Evolutionary conservation across 768 basidiomycete genomes (phyloP), one percentile per base, ranked within the genome.

Genomic region (Boletus fagicola): DNA sequence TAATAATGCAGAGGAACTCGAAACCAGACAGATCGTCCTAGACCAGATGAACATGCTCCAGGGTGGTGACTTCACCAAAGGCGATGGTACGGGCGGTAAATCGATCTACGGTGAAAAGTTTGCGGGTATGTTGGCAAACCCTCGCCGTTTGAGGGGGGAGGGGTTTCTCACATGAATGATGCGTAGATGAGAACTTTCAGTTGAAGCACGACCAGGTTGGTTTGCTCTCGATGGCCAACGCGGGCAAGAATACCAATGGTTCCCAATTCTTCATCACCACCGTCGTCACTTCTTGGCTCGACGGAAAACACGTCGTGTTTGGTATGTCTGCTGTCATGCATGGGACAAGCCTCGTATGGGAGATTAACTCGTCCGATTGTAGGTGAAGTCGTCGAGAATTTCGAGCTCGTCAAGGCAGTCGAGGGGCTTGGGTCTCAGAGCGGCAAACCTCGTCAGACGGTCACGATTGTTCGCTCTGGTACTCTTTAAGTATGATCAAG

Each of bases 221-320:
- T 51, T 68, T 87, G 46, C 77, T 89, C 45, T 87, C 85, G 53
- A 88, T 88, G 85, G 91, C 91, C 20, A 92, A 94, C 68, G 83
- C 86, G 9, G 87, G 86, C 43, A 76, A 75, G 70, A 85, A 92
- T 77, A 94, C 93, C 24, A 45, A 45, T 26, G 16, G 44, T 20
- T 88, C 83, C 8, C 30, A 30, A 2, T 94, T 95, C 83, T 94
- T 96, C 80, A 85, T 95, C 77, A 92, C 90, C 61, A 94, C 92
- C 40, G 86, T 85, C 54, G 73, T 76, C 35, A 90, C 90, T 0
- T 1, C 13, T 36, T 64, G 62, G 62, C 62, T 62, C 13, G 53
- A 62, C n/a, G 22, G 22, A 39, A 43, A 33, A 11, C 62, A 62
- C 42, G 62, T 64, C 57, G 62, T 62, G 20, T 62, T 62, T 10